A percentile compares a stretch with the other conserved stretches of the same genome.
Evolutionary conservation across 1,284 basidiomycete species (phyloP).

Genomic region (Marasmius oreades): DNA sequence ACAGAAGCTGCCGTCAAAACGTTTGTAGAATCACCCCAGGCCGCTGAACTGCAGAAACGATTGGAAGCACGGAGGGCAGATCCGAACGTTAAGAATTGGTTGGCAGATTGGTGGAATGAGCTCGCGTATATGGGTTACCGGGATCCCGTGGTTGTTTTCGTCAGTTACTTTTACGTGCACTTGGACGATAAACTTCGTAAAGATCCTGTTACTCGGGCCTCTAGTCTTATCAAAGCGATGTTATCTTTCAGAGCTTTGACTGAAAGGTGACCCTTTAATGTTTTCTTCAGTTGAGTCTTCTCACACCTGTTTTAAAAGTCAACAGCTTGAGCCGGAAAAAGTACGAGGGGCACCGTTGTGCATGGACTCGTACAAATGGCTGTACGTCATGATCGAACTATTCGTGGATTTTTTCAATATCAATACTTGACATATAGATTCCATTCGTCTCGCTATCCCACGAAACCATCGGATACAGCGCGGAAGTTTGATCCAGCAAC

Average conservation of each 20-base stretch:
- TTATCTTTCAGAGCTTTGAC: slow-evolving; percentile 80
- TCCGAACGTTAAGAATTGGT: slow-evolving; percentile 74
- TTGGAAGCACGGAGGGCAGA: slow-evolving; percentile 36
- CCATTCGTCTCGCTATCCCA: slow-evolving; percentile 87
- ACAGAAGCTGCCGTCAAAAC: slow-evolving; percentile 61
- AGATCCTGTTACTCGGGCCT: slow-evolving; percentile 67
- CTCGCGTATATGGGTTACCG: slow-evolving; percentile 83
- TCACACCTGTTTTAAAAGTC: slow-evolving; percentile 48
- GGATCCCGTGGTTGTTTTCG: slow-evolving; percentile 90
- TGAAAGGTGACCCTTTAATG: slow-evolving; percentile 61
- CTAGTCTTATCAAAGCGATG: slow-evolving; percentile 79
- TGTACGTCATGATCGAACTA: too few species aligned
- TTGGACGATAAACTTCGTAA: slow-evolving; percentile 59
- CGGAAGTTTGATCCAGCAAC: slow-evolving; percentile 73
- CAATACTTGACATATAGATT: slow-evolving; percentile 50
- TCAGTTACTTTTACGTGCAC: slow-evolving; percentile 96
- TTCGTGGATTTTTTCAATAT: background rate
- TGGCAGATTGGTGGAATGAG: slow-evolving; percentile 98
- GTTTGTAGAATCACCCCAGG: slow-evolving; percentile 72
- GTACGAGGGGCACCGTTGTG: slow-evolving; percentile 81
- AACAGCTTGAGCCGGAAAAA: slow-evolving; percentile 88
- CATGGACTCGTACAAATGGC: slow-evolving; percentile 95
- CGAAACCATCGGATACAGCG: slow-evolving; percentile 81
- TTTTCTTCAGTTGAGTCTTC: background rate
- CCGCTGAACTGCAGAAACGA: slow-evolving; percentile 31